Conservation (phyloP, 805 yeast species). For the Sugiyamaella qingdaonensis region DNA sequence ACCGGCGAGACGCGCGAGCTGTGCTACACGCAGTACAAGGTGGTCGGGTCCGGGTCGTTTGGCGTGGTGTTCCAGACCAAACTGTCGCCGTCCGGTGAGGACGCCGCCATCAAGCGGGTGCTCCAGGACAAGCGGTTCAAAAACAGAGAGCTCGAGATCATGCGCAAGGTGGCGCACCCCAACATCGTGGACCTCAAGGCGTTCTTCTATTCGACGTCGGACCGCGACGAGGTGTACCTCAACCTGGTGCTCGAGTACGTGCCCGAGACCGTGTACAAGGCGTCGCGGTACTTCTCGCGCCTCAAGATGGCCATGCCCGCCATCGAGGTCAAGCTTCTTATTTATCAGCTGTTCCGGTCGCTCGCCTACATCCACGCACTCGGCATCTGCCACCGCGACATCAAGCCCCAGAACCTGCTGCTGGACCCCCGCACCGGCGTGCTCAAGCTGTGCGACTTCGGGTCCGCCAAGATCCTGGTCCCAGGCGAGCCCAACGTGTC, state of each 20-base stretch:
- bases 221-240: slow-evolving; percentile 77
- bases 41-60: slow-evolving; percentile 99
- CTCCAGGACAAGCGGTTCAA: slow-evolving; percentile 92
- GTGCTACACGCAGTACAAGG: slow-evolving; percentile 75
- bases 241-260: slow-evolving; percentile 87
- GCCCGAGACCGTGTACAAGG: slow-evolving; percentile 94
- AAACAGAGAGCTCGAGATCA: slow-evolving; percentile 93
- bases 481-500: slow-evolving; percentile 93
- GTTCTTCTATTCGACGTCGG: slow-evolving; percentile 72
- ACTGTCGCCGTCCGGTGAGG: slow-evolving; percentile 65
- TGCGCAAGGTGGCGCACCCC: slow-evolving; percentile 82
- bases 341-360: slow-evolving; percentile 74
- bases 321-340: slow-evolving; percentile 83
- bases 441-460: slow-evolving; percentile 92
- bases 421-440: slow-evolving; percentile 83
- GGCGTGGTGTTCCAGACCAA: slow-evolving; percentile 94
- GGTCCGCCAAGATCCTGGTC: slow-evolving; percentile 85
- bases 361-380: slow-evolving; percentile 68
- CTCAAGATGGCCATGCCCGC: slow-evolving; percentile 74
- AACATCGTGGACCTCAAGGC: slow-evolving; percentile 86
- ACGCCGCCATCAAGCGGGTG: slow-evolving; percentile 94
- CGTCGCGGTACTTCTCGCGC: slow-evolving; percentile 65
- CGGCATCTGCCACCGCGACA: slow-evolving; percentile 84
- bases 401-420: slow-evolving; percentile 83
- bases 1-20: slow-evolving; percentile 59